Evolutionary conservation across 75 land plant species (phyloP), one percentile per base, ranked within the genome.

Genomic region (Ceratopteris richardii): DNA sequence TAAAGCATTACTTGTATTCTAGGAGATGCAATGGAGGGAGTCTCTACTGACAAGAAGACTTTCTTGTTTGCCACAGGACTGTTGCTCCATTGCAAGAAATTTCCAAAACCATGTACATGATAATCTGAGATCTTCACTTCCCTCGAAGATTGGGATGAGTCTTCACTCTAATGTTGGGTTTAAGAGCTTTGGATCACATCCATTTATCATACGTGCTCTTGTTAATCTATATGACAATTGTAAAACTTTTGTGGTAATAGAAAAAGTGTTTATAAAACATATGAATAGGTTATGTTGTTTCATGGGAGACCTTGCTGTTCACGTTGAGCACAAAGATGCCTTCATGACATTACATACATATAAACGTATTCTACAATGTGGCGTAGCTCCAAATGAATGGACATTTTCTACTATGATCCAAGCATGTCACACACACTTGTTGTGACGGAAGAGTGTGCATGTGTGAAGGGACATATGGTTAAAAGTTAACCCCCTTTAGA

Each of bases 181-280:
- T 9, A 33, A 33, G 37, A 9, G 37, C 37, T 33, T 33, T 4
- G 9, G 37, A 3, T 33, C 37, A 3, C 37, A 33, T 33, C 37
- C 37, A 4, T 33, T 33, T 33, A 9, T 33, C 7, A 9, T 3
- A 4, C 3, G 37, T 9, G 37, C 9, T 9, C 37, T 33, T 46
- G 48, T 46, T 2, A 46, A 46, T 14, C 17, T 46, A 17, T 46
- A 46, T 46, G 48, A 17, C 48, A 46, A 46, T 5, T 46, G 48
- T 46, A 17, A 17, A 3, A 4, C 2, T n/a, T 2, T 46, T 17
- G 21, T 4, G 14, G 48, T 3, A 46, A 17, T 17, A 2, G 48
- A 46, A 17, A 46, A 46, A 2, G 21, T 46, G 48, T 46, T 46
- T 46, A 2, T n/a, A 2, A 4, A n/a, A 20, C 14, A n/a, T 46